Evolutionary conservation across 148 eudicot genomes (phyloP).

Genomic region (Camellia japonica): DNA sequence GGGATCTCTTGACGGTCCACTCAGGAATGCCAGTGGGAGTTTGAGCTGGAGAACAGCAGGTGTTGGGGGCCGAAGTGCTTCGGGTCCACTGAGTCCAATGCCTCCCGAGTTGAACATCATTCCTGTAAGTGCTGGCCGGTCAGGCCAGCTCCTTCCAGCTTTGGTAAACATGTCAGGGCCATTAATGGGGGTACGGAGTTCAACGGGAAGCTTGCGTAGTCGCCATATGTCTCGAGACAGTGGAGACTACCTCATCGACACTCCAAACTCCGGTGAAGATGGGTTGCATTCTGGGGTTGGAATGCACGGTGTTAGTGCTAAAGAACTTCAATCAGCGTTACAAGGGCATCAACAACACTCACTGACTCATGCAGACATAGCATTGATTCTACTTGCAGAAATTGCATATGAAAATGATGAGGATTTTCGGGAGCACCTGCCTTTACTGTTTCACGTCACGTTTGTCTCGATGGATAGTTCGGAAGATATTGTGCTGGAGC

Average conservation of each 20-base stretch:
- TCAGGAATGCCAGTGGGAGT: slow-evolving; percentile 84
- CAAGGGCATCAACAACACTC: slow-evolving; percentile 99
- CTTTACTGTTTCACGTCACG: slow-evolving; percentile 90
- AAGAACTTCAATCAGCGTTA: slow-evolving; percentile 95
- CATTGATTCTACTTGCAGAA: slow-evolving; percentile 92
- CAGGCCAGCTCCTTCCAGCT: slow-evolving; percentile 94
- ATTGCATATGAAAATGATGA: slow-evolving; percentile 98
- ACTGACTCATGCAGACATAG: slow-evolving; percentile 95
- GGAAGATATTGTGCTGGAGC: slow-evolving; percentile 96
- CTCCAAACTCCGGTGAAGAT: slow-evolving; percentile 95
- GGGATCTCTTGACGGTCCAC: slow-evolving; percentile 93
- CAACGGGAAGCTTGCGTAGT: slow-evolving; percentile 92
- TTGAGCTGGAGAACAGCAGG: slow-evolving; percentile 91
- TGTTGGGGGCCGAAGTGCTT: slow-evolving; percentile 92
- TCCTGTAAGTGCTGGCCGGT: slow-evolving; percentile 84
- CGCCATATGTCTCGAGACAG: slow-evolving; percentile 98
- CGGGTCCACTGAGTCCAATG: slow-evolving; percentile 93
- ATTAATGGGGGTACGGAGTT: slow-evolving; percentile 91
- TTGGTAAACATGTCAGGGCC: slow-evolving; percentile 98
- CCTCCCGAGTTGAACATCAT: slow-evolving; percentile 84
- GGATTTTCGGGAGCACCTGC: slow-evolving; percentile 94
- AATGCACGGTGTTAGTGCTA: slow-evolving; percentile 74
- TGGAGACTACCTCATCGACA: slow-evolving; percentile 94
- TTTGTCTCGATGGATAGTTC: slow-evolving; percentile 99
- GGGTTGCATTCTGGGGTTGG: slow-evolving; percentile 63